Evolutionary conservation across 495 filamentous ascomycete genomes (phyloP).

Genomic region (Articulospora tetracladia): DNA sequence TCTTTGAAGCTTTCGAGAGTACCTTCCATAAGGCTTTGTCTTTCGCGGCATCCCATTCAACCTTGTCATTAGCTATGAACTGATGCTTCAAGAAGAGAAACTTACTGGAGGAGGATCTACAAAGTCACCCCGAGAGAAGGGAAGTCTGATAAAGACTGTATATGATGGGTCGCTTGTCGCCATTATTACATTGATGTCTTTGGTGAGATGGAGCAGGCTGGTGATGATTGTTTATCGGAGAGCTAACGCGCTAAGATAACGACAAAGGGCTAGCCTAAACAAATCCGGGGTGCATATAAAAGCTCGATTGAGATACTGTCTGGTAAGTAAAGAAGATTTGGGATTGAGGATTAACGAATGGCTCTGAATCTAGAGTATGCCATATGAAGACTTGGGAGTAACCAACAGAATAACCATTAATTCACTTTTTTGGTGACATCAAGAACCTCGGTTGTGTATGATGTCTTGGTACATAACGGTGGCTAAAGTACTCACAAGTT

Average conservation of each 20-base stretch:
- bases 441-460: too few species aligned
- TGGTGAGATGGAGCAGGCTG: neutral
- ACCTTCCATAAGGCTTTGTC: slow-evolving; percentile 88
- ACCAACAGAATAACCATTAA: too few species aligned
- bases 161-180: slow-evolving; percentile 42
- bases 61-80: slow-evolving; percentile 28
- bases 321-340: neutral
- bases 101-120: slow-evolving; percentile 82
- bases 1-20: slow-evolving; percentile 68
- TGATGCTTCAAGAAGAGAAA: slow-evolving; percentile 14
- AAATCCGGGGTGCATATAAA: slow-evolving; percentile 3
- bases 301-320: too few species aligned
- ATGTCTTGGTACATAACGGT: too few species aligned
- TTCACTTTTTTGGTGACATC: too few species aligned
- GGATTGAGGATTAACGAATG: too few species aligned
- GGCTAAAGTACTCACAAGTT: too few species aligned
- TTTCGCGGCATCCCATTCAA: slow-evolving; percentile 65
- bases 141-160: slow-evolving; percentile 82
- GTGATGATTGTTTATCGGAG: slow-evolving; percentile 17
- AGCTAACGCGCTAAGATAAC: slow-evolving; percentile 19
- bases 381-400: too few species aligned
- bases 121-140: slow-evolving; percentile 83
- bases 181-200: slow-evolving; percentile 13
- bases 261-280: neutral
- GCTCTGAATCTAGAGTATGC: too few species aligned